Evolutionary conservation across 1,139 yeast genomes (phyloP), one percentile per base, ranked within the genome.

Genomic region (Geotrichum fermentans): DNA sequence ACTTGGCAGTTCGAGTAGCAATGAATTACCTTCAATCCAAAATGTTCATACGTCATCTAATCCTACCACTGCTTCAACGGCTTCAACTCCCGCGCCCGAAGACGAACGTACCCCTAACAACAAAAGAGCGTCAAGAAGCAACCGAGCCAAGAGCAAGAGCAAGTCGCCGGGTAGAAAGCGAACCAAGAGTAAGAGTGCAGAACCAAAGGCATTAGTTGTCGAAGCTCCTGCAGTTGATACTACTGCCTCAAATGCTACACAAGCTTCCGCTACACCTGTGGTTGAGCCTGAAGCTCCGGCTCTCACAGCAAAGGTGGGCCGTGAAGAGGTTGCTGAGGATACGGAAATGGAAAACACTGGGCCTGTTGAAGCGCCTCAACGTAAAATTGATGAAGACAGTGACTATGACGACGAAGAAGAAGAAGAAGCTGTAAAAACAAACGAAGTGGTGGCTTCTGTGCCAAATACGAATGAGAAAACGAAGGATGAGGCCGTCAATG

Each of bases 331-430:
- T 24, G 36, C 51, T 22, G 51, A 46, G 18, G 42, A 52, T 22
- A 44, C 40, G 43, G 55, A 44, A 43, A 52, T 30, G 43, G 28
- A 46, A 54, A 41, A 47, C 53, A 50, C 52, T 40, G 55, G 52
- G 53, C 69, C 71, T 3, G 71, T 72, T 13, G 92, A 83, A 57
- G 81, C 83, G 28, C 88, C 86, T 20, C 80, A 83, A 63, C 75
- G 95, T 61, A 77, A 81, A 57, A 81, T 86, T 22, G 90, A 83
- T 47, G 95, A 85, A 61, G 95, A 86, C 62, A 90, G 83, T 61
- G 78, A 86, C 62, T 86, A 86, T 63, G 95, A 86, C 63, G 94
- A 83, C 52, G 88, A 78, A 35, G 76, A 70, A 7, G 68, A 63
- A n/a, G 49, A 47, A 24, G 46, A 36, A 14, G 4, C 10, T 5